phyloP scores from a whole-genome alignment of 2,329 filamentous ascomycete genomes.

The Pseudogymnoascus sp. region DNA sequence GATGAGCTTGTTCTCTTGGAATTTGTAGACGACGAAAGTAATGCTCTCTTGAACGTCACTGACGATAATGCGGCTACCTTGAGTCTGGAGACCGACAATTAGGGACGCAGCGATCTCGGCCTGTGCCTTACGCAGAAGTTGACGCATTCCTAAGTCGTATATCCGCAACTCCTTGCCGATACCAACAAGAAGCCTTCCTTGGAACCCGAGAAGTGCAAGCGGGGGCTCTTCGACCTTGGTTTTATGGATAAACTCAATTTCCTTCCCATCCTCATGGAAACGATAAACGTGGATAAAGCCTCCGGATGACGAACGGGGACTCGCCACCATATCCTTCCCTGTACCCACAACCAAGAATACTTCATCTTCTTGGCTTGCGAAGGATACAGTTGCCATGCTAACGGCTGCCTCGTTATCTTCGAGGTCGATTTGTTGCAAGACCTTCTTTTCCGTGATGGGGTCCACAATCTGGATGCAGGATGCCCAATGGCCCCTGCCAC shows the following conservation, averaged over 20 bases:
- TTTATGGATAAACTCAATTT: slow-evolving; percentile 92
- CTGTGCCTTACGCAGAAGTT: slow-evolving; percentile 86
- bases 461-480: slow-evolving; percentile 93
- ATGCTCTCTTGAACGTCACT: slow-evolving; percentile 90
- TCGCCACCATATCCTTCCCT: slow-evolving; percentile 78
- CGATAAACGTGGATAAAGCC: slow-evolving; percentile 91
- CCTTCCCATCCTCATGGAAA: slow-evolving; percentile 76
- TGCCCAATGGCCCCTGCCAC: slow-evolving; percentile 79
- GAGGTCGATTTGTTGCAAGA: slow-evolving; percentile 72
- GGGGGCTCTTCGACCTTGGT: slow-evolving; percentile 87
- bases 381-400: slow-evolving; percentile 74
- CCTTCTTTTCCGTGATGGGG: slow-evolving; percentile 63
- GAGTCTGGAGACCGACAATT: slow-evolving; percentile 83
- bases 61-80: slow-evolving; percentile 84
- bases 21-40: slow-evolving; percentile 89
- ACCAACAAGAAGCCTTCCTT: slow-evolving; percentile 80
- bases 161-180: slow-evolving; percentile 74
- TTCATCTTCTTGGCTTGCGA: slow-evolving; percentile 82
- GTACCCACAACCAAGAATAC: slow-evolving; percentile 90
- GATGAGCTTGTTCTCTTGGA: slow-evolving; percentile 81
- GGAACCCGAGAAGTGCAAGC: slow-evolving; percentile 83
- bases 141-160: slow-evolving; percentile 88
- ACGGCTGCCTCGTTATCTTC: slow-evolving; percentile 88
- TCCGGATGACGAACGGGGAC: slow-evolving; percentile 63
- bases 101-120: slow-evolving; percentile 68